Conservation (phyloP, 2,329 filamentous ascomycete species). For the Colletotrichum plurivorum region DNA sequence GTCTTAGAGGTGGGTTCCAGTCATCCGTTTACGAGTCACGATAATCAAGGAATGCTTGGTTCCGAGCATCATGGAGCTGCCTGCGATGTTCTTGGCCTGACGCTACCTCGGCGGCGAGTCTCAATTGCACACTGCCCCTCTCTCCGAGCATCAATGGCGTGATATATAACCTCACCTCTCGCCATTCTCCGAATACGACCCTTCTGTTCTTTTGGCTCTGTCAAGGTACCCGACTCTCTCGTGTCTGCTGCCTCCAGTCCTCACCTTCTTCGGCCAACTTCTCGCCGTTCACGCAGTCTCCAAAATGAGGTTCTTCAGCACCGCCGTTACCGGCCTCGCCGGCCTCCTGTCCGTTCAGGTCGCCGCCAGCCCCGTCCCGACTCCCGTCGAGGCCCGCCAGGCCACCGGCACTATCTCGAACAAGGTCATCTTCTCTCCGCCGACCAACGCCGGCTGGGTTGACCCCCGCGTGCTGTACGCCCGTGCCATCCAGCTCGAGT, state of each 20-base stretch:
- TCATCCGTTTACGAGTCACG: conserved; percentile 30
- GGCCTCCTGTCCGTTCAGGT: conserved; percentile 27
- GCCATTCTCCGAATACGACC: neutral
- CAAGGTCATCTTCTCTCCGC: conserved; percentile 58
- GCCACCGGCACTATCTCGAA: conserved; percentile 42
- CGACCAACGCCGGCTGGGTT: conserved; percentile 56
- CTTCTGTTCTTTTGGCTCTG: too few relatives aligned
- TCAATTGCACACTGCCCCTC: neutral
- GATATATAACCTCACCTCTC: conserved; percentile 25
- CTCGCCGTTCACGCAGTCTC: neutral
- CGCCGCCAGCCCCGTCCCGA: conserved; percentile 30
- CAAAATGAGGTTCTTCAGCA: conserved; percentile 32
- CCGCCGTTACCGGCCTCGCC: conserved; percentile 30
- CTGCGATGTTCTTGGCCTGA: conserved; percentile 9
- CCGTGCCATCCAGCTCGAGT: conserved; percentile 58
- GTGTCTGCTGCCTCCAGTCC: neutral
- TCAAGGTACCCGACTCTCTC: conserved; percentile 11
- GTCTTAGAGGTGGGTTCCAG: conserved; percentile 18
- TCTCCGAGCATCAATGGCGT: neutral
- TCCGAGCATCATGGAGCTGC: conserved; percentile 3
- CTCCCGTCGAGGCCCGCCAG: conserved; percentile 34
- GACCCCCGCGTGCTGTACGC: conserved; percentile 60
- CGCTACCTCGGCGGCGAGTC: conserved; percentile 12
- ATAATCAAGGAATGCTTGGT: conserved; percentile 23
- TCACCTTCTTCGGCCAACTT: neutral